Percentiles rank a stretch among this genome's conserved stretches.
phyloP scores from a whole-genome alignment of 1,284 basidiomycete species.

The Irpex rosettiformis region DNA sequence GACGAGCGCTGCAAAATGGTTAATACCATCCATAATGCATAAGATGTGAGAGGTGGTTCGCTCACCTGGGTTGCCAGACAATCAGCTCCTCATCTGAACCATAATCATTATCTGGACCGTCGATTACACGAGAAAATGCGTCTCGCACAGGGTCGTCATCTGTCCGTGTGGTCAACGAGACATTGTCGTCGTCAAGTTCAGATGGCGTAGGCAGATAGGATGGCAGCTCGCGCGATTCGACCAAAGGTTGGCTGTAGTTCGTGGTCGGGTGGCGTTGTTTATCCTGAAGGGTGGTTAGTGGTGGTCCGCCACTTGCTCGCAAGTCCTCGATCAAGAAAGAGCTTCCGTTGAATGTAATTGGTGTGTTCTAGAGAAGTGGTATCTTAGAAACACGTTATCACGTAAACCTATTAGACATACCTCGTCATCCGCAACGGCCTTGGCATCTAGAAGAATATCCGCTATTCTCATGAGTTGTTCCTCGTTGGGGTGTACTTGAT shows the following conservation, averaged over 20 bases:
- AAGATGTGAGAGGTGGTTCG: too few relatives aligned
- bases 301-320: background rate
- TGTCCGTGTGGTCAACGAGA: constrained; percentile 58
- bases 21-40: background rate
- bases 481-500: constrained; percentile 87
- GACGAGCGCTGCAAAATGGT: background rate
- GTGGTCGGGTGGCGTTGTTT: background rate
- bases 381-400: background rate
- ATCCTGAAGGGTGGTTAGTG: background rate
- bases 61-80: constrained; percentile 60
- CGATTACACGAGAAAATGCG: constrained; percentile 66
- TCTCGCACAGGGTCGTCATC: constrained; percentile 81
- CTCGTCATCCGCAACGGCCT: constrained; percentile 53
- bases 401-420: constrained; percentile 33
- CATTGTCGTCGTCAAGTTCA: constrained; percentile 56
- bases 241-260: background rate
- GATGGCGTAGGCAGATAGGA: constrained; percentile 14
- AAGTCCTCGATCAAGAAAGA: constrained; percentile 6
- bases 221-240: constrained; percentile 9
- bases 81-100: constrained; percentile 58
- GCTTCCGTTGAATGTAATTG: constrained; percentile 34
- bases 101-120: constrained; percentile 37
- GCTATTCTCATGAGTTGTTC: constrained; percentile 92
- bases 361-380: constrained; percentile 30
- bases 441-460: constrained; percentile 81